Evolutionary conservation across 306 rosid species (phyloP).

Genomic region (Glycyrrhiza uralensis): DNA sequence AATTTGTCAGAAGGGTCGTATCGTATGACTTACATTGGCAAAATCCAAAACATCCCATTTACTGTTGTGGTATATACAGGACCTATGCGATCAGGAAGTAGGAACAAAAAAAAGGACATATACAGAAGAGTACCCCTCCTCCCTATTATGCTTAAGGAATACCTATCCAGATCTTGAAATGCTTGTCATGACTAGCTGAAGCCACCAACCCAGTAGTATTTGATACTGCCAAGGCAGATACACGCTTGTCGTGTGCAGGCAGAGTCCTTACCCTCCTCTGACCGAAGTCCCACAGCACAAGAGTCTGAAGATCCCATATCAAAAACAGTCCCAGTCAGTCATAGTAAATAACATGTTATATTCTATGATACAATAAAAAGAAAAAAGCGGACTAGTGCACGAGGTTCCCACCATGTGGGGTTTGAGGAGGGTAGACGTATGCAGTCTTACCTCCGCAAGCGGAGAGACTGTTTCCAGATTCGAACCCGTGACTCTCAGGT

Average conservation of each 20-base stretch:
- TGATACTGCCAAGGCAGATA: conserved; percentile 67
- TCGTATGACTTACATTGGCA: conserved; percentile 2
- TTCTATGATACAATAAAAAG: too few species aligned
- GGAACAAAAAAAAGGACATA: conserved; percentile 10
- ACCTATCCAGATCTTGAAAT: conserved; percentile 66
- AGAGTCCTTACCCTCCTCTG: conserved; percentile 48
- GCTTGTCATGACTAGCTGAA: conserved; percentile 66
- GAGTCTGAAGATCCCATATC: conserved; percentile 41
- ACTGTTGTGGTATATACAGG: background rate
- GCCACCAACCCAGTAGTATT: conserved; percentile 56
- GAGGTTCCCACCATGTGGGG: too few species aligned
- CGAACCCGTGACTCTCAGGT: too few species aligned
- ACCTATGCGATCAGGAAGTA: conserved; percentile 10
- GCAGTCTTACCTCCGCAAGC: too few species aligned
- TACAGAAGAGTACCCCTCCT: background rate
- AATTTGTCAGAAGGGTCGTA: conserved; percentile 7
- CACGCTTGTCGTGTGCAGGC: conserved; percentile 56
- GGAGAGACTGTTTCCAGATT: too few species aligned
- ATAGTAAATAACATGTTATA: background rate
- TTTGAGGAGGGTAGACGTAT: too few species aligned
- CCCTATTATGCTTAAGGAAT: background rate
- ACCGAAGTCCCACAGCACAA: conserved; percentile 64
- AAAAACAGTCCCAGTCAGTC: background rate
- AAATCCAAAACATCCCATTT: conserved; percentile 24
- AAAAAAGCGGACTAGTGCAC: too few species aligned